These are phyloP conservation scores for Chalaropsis ovoidea DNA, from an alignment of 2,329 filamentous ascomycete genomes.

Conservation along the genomic window DNA sequence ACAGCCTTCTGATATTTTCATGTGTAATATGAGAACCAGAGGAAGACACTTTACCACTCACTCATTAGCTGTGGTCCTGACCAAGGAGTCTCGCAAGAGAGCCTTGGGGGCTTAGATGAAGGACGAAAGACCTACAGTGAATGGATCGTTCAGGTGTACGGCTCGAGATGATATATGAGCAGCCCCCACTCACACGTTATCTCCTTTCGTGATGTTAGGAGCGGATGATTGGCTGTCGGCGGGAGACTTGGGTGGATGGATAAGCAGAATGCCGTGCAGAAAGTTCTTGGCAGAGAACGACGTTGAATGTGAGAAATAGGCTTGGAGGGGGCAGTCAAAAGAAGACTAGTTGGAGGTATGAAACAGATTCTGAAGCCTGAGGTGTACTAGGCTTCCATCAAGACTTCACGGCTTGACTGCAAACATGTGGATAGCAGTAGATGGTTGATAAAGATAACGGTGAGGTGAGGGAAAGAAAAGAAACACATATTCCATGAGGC, in stretches of 20 bases:
- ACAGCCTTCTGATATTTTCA: neutral
- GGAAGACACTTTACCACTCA: neutral
- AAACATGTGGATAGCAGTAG: neutral
- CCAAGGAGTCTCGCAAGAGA: no score
- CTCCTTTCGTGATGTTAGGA: neutral
- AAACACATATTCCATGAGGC: neutral
- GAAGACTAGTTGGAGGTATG: neutral
- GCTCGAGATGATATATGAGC: neutral
- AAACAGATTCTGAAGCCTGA: neutral
- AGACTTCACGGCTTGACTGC: neutral
- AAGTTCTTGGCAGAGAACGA: neutral
- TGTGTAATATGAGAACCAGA: neutral
- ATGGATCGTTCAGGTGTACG: neutral
- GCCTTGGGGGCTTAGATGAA: no score
- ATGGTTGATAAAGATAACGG: neutral
- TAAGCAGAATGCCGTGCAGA: neutral
- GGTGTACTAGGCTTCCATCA: neutral
- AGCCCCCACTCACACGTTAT: neutral
- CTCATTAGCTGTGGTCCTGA: neutral
- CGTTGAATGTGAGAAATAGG: neutral
- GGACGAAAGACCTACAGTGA: neutral
- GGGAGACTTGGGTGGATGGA: neutral
- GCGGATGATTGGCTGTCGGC: neutral
- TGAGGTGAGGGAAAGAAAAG: neutral
- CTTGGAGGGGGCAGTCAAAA: neutral